Conservation (phyloP, 768 basidiomycete species). For the Termitomyces sp. region DNA sequence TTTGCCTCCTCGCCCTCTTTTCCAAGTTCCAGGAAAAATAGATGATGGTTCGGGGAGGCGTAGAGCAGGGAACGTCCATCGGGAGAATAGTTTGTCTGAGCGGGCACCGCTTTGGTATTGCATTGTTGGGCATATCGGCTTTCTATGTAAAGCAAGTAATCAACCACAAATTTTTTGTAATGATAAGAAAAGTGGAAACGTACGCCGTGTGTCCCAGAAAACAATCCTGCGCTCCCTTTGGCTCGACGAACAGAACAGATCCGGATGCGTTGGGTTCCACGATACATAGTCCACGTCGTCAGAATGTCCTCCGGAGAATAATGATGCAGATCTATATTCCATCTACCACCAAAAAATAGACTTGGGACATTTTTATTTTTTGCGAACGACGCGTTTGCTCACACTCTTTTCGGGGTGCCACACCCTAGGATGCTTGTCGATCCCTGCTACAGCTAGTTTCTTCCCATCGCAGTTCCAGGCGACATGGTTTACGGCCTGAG, state of each 20-base stretch:
- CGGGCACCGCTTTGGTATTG: conserved; percentile 55
- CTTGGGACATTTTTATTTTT: neutral
- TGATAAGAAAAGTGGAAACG: conserved; percentile 21
- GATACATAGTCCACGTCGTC: conserved; percentile 82
- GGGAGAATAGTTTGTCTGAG: conserved; percentile 68
- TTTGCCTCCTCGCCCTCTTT: conserved; percentile 50
- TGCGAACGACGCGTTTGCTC: conserved; percentile 24
- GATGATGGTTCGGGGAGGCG: conserved; percentile 54
- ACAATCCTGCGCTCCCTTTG: conserved; percentile 71
- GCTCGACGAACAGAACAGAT: conserved; percentile 77
- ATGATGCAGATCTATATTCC: conserved; percentile 63
- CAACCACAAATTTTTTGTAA: neutral
- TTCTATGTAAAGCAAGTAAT: conserved; percentile 39
- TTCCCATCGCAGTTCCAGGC: conserved; percentile 86
- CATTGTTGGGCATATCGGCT: conserved; percentile 64
- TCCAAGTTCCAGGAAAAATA: conserved; percentile 59
- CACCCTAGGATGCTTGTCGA: conserved; percentile 74
- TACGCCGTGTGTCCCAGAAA: conserved; percentile 86
- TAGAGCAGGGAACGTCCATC: conserved; percentile 67
- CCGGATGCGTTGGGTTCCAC: conserved; percentile 85
- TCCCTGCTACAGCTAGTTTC: conserved; percentile 76
- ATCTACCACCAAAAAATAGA: conserved; percentile 41
- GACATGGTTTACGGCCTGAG: conserved; percentile 70
- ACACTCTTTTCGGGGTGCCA: conserved; percentile 81
- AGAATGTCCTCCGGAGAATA: conserved; percentile 67